A percentile compares a stretch with the other conserved stretches of the same genome.
Conservation (phyloP, 371 early-diverging fungal species). For the Mucor saturninus region DNA sequence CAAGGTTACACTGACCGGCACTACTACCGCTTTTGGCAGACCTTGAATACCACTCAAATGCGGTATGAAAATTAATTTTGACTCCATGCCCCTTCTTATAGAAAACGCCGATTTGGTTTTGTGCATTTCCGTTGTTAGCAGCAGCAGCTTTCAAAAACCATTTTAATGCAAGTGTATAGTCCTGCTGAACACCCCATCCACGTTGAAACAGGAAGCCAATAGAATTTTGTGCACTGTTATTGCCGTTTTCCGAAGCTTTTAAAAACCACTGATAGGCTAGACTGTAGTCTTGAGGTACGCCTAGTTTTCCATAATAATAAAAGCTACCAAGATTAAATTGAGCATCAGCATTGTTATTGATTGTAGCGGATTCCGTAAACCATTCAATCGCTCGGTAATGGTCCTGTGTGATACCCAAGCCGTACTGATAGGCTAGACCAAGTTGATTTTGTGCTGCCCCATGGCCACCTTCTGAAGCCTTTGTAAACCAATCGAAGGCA, state of each 20-base stretch:
- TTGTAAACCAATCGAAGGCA: constrained; percentile 6
- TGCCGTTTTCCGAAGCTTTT: constrained; percentile 3
- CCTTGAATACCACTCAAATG: constrained; percentile 16
- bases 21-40: constrained; percentile 9
- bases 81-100: constrained; percentile 13
- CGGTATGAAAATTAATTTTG: constrained; percentile 1
- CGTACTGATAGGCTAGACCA: constrained; percentile 7
- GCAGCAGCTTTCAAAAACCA: constrained; percentile 16
- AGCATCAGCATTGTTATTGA: background rate
- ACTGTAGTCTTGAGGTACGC: background rate
- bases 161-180: constrained; percentile 2
- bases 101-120: constrained; percentile 12
- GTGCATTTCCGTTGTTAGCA: constrained; percentile 6
- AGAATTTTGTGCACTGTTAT: constrained; percentile 4
- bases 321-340: constrained; percentile 7
- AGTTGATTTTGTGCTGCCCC: constrained; percentile 10
- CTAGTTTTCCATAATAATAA: constrained; percentile 7
- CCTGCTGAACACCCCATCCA: constrained; percentile 7
- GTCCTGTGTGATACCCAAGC: constrained; percentile 4
- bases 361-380: constrained; percentile 10
- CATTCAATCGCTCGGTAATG: constrained; percentile 2
- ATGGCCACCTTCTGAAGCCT: background rate
- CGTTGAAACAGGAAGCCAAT: constrained; percentile 4
- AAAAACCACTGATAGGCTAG: constrained; percentile 9
- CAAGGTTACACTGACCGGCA: constrained; percentile 10